Percentiles rank a stretch among this genome's conserved stretches.
Evolutionary conservation across 805 yeast species (phyloP).

Genomic region (Ascoidea asiatica): DNA sequence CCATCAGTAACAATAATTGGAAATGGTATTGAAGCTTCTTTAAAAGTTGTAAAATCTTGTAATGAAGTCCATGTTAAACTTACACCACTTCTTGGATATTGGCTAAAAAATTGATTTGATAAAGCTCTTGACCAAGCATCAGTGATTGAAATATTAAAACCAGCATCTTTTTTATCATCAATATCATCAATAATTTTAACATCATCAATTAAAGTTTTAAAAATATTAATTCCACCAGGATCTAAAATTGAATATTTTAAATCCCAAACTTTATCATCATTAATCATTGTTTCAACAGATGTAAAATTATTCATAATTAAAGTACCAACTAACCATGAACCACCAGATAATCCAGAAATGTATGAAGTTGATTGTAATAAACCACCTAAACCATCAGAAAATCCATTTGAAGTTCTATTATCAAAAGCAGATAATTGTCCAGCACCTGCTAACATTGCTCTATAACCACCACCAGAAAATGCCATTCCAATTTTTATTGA

Average conservation of each 20-base stretch:
- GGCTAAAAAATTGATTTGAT: slow-evolving; percentile 47
- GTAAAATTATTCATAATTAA: slow-evolving; percentile 62
- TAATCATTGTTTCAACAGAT: slow-evolving; percentile 43
- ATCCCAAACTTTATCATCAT: slow-evolving; percentile 19
- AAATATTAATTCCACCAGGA: slow-evolving; percentile 49
- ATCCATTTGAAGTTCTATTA: slow-evolving; percentile 45
- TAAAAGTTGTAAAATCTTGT: slow-evolving; percentile 31
- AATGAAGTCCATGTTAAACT: slow-evolving; percentile 27
- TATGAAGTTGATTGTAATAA: slow-evolving; percentile 59
- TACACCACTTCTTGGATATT: slow-evolving; percentile 33
- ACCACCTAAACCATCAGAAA: slow-evolving; percentile 55
- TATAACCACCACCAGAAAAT: slow-evolving; percentile 82
- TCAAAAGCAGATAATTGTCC: slow-evolving; percentile 75
- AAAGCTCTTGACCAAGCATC: slow-evolving; percentile 58
- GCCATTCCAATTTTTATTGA: slow-evolving; percentile 38
- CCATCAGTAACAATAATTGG: slow-evolving; percentile 28
- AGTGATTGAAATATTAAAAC: slow-evolving; percentile 38
- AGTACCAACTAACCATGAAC: slow-evolving; percentile 69
- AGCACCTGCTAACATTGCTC: slow-evolving; percentile 81
- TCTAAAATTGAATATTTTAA: slow-evolving; percentile 27
- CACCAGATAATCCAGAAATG: slow-evolving; percentile 74
- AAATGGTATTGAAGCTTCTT: slow-evolving; percentile 32
- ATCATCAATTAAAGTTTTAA: slow-evolving; percentile 32
- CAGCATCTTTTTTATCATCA: slow-evolving; percentile 32
- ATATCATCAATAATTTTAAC: slow-evolving; percentile 28